Evolutionary conservation across 768 basidiomycete genomes (phyloP).

Genomic region (Mrakia gelida): DNA sequence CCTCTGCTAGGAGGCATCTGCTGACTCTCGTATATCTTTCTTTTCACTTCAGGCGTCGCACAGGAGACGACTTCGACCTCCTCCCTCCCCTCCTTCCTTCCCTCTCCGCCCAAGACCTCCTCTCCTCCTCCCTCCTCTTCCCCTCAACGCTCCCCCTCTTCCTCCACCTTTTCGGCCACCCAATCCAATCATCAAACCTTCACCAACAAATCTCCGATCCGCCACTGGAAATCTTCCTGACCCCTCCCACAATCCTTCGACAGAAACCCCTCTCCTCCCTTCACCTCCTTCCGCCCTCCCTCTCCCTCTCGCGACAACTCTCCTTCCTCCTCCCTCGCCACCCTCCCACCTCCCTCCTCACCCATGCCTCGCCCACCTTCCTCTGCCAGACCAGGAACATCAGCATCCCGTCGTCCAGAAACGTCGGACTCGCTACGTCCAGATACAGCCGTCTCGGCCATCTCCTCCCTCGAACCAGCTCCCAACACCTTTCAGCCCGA

Average conservation of each 20-base stretch:
- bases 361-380: neutral
- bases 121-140: no score
- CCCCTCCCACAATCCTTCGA: neutral
- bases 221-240: neutral
- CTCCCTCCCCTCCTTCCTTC: no score
- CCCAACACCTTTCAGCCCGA: slow-evolving; percentile 29
- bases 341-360: neutral
- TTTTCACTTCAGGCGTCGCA: no score
- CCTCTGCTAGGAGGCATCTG: no score
- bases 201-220: neutral
- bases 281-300: neutral
- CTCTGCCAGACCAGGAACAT: neutral
- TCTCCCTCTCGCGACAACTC: neutral
- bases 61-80: no score
- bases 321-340: neutral
- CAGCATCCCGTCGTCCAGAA: slow-evolving; percentile 2
- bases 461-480: slow-evolving; percentile 25
- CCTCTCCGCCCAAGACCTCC: no score
- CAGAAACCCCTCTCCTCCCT: neutral
- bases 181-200: neutral
- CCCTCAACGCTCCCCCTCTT: neutral
- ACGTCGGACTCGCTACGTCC: slow-evolving; percentile 18
- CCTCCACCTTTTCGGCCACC: neutral
- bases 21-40: no score
- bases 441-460: slow-evolving; percentile 21